phyloP scores from a whole-genome alignment of 768 basidiomycete species.

The Rickenella mellea region DNA sequence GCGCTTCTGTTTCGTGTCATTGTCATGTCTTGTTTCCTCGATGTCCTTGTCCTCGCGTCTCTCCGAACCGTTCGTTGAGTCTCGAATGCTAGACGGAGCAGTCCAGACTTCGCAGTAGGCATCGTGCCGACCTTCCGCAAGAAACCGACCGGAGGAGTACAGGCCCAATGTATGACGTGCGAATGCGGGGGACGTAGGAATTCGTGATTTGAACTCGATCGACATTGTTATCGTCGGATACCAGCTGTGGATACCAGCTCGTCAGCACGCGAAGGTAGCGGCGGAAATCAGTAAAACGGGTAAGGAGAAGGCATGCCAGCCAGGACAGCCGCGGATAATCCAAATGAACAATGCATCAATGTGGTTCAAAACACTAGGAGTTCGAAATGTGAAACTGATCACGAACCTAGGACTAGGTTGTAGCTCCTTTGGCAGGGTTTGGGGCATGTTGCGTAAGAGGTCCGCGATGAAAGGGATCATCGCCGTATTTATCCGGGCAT shows the following conservation, averaged over 20 bases:
- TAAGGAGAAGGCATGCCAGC: no score
- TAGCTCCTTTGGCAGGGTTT: slow-evolving; percentile 32
- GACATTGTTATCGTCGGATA: slow-evolving; percentile 52
- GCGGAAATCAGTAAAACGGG: no score
- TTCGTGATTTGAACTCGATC: slow-evolving; percentile 53
- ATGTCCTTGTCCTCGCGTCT: slow-evolving; percentile 24
- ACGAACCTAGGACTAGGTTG: background rate
- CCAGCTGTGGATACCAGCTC: slow-evolving; percentile 32
- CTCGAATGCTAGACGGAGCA: slow-evolving; percentile 46
- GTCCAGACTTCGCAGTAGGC: slow-evolving; percentile 56
- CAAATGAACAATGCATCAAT: no score
- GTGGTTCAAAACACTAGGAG: no score
- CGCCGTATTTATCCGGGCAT: slow-evolving; percentile 39
- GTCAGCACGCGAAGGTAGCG: background rate
- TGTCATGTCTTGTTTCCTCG: no score
- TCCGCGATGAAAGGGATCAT: slow-evolving; percentile 52
- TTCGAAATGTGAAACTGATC: no score
- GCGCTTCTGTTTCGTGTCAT: no score
- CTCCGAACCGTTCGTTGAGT: slow-evolving; percentile 5
- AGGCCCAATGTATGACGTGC: slow-evolving; percentile 42
- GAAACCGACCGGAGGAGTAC: slow-evolving; percentile 44
- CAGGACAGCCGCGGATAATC: no score
- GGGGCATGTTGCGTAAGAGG: slow-evolving; percentile 36
- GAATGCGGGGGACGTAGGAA: slow-evolving; percentile 37
- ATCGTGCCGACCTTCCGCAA: slow-evolving; percentile 49